Percentiles rank a stretch among this genome's conserved stretches.
These are phyloP conservation scores for Salix viminalis DNA, from an alignment of 345 rosid species.

Conservation along the genomic window DNA sequence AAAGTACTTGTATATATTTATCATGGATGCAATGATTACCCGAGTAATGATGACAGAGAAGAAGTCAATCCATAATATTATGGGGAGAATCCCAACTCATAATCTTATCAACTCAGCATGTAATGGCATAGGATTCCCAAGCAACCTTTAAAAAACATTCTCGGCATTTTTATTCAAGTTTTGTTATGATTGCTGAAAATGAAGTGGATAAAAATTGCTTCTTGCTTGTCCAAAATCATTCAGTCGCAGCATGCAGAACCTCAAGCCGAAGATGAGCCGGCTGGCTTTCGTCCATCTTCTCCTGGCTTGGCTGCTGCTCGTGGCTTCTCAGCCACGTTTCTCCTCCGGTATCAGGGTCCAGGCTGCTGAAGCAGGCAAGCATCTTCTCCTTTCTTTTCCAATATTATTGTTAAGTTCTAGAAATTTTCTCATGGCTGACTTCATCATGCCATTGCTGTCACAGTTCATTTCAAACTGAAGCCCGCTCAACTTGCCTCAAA, in stretches of 20 bases:
- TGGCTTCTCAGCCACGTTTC: slow-evolving; percentile 21
- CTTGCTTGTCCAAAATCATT: slow-evolving; percentile 18
- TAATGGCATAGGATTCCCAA: slow-evolving; percentile 47
- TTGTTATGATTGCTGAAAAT: slow-evolving; percentile 33
- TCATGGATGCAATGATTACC: slow-evolving; percentile 45
- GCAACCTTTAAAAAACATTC: slow-evolving; percentile 34
- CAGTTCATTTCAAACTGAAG: slow-evolving; percentile 34
- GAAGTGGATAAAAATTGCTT: slow-evolving; percentile 21
- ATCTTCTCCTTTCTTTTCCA: not conserved
- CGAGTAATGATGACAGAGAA: slow-evolving; percentile 29
- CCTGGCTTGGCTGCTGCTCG: slow-evolving; percentile 36
- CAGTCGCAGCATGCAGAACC: slow-evolving; percentile 18
- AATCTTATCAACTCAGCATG: slow-evolving; percentile 15
- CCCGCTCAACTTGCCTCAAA: slow-evolving; percentile 18
- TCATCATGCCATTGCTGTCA: not conserved
- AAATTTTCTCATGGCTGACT: not conserved
- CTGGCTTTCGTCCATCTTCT: slow-evolving; percentile 25
- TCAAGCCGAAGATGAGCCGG: slow-evolving; percentile 34
- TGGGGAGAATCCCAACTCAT: slow-evolving; percentile 36
- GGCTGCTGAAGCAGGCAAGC: slow-evolving; percentile 45
- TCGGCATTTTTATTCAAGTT: slow-evolving; percentile 26
- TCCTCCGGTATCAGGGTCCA: slow-evolving; percentile 26
- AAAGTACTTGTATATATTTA: slow-evolving; percentile 15
- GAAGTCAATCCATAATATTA: slow-evolving; percentile 45
- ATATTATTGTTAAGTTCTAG: not conserved